A percentile compares a stretch with the other conserved stretches of the same genome.
Evolutionary conservation across 2,329 filamentous ascomycete genomes (phyloP).

Genomic region (Cadophora gregata): DNA sequence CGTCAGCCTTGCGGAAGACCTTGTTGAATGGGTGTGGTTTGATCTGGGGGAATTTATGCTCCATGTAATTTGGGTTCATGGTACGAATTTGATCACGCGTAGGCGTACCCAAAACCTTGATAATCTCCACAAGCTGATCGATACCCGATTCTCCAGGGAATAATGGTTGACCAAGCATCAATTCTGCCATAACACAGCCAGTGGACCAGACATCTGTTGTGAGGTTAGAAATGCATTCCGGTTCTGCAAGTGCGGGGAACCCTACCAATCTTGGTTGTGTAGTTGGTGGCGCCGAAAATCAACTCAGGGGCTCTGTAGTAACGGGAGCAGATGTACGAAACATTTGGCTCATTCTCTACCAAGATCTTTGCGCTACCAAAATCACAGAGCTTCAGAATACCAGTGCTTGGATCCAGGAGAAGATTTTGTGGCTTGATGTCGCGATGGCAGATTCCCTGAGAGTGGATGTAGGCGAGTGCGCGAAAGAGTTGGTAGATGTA

Average conservation of each 20-base stretch:
- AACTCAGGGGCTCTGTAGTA: constrained; percentile 98
- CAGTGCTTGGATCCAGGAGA: constrained; percentile 87
- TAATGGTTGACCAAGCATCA: constrained; percentile 97
- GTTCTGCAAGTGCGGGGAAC: constrained; percentile 21
- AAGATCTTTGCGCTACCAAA: constrained; percentile 99
- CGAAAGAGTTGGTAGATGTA: constrained; percentile 99
- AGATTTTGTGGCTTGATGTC: constrained; percentile 99
- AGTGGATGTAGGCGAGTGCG: constrained; percentile 97
- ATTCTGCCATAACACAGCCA: constrained; percentile 97
- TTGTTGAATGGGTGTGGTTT: constrained; percentile 99
- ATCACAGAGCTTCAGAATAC: constrained; percentile 96
- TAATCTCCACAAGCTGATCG: constrained; percentile 98
- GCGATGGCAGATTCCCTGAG: constrained; percentile 97
- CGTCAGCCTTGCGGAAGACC: constrained; percentile 96
- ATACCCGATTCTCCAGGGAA: constrained; percentile 99
- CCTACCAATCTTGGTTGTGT: constrained; percentile 99
- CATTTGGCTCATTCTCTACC: constrained; percentile 98
- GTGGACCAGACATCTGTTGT: constrained; percentile 95
- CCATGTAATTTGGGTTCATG: constrained; percentile 99
- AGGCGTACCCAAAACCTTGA: constrained; percentile 96
- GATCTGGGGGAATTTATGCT: constrained; percentile 99
- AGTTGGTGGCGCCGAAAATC: constrained; percentile 98
- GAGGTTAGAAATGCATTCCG: constrained; percentile 29
- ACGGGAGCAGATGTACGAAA: constrained; percentile 98
- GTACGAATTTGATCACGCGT: constrained; percentile 98